Base-by-base conservation (phyloP, 176 grass and related monocot species). In the Cymbopogon citratus region DNA sequence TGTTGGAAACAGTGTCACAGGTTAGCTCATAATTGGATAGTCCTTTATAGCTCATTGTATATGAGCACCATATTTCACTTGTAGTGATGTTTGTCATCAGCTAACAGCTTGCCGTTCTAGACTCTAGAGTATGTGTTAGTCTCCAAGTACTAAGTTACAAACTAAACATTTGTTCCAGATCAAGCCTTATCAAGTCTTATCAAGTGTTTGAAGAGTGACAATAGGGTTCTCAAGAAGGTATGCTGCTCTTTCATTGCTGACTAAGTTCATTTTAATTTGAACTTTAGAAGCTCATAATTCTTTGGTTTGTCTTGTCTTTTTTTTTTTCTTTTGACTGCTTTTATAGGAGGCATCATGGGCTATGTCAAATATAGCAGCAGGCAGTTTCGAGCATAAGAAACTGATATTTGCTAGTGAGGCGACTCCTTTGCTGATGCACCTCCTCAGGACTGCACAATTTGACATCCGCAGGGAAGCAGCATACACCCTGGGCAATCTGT, bases 181-280 rank as follows among this genome's bases (percentile, higher is more conserved):
- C 87, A 93, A 88, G 84, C 92, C 60, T 73, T 99, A 41, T 86
- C 86, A 78, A 89, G 96, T 85, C 89, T 99, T 60, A 88, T 91
- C 69, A 99, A 95, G 80, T 99, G 96, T 84, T 82, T 95, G 77
- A 99, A 99, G 74, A 93, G 91, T 69, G 91, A 99, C 46, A 91
- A 85, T 71, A 90, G 87, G 81, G 92, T 99, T 46, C 89, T 99
- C 38, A 99, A 92, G 90, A 99, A 99, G 92, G 91, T 99, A 78
- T 12, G 48, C 7, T 63, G 4, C 61, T 0, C 4, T 72, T 62
- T 81, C 48, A 21, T 14, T 75, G 34, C 34, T 80, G 15, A 51
- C 69, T 76, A 45, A 51, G 40, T 84, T 77, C 43, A 77, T 66
- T 73, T 66, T 48, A 44, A 52, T 54, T 83, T 75, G 12, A 25